Base-by-base conservation (phyloP, 1,139 yeast genomes). In the Suhomyces anneliseae region DNA sequence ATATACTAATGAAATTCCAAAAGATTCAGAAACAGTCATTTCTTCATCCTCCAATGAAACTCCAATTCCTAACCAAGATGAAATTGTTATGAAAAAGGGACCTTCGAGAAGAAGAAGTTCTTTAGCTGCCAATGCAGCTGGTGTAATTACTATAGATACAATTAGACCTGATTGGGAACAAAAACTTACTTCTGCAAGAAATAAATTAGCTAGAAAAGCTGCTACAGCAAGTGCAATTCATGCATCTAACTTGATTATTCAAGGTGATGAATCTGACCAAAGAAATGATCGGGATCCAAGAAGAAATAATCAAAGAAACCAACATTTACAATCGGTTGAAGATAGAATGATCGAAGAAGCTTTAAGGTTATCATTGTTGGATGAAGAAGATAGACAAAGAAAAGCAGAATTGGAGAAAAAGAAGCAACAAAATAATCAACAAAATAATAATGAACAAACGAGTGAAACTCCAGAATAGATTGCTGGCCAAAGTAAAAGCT, bases 191-290 rank as follows among this genome's bases (percentile, higher is more conserved):
- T 73, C 81, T 40, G 96, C 97, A 4, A 78, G 93, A 46, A 79
- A 83, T 50, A 85, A 83, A 56, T 71, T 90, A 39, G 97, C 96
- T 0, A 77, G 96, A 48, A 79, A 89, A 57, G 85, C 96, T 0
- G 98, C 97, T 0, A 90, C 96, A 14, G 98, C 98, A 1, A 88
- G 90, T 41, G 97, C 97, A 0, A 81, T 92, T 39, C 98, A 92
- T 67, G 95, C 90, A 11, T 84, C 88, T 31, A 90, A 85, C 51
- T 78, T 83, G 62, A 68, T 81, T 43, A 72, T 79, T 50, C 62
- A 68, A 19, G 62, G 58, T 19, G 64, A 60, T 32, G 62, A 62
- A 39, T 53, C 45, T 49, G 62, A 51, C 51, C 36, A 47, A 26
- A 19, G 37, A 14, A 33, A 2, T 15, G 42, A 27, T 12, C 4